These are phyloP conservation scores for Chrysochromulina tobinii DNA, from an alignment of 78 protist genomes.

Conservation along the genomic window DNA sequence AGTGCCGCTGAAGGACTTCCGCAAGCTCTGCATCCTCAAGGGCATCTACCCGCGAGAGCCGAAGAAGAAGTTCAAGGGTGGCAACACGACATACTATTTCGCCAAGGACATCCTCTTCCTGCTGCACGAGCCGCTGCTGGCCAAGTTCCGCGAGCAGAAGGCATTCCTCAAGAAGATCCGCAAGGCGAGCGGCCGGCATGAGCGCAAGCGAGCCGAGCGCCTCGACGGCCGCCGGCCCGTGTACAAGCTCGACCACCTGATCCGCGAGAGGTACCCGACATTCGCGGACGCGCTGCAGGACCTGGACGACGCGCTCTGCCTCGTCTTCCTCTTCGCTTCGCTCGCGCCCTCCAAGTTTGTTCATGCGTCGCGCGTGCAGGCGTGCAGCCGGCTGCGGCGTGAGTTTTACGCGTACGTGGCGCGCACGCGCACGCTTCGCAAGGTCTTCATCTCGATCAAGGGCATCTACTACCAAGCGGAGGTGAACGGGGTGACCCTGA, in stretches of 20 bases:
- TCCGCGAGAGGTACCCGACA: conserved; percentile 85
- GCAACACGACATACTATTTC: conserved; percentile 67
- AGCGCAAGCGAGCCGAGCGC: not conserved
- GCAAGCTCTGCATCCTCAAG: conserved; percentile 95
- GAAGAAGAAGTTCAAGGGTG: conserved; percentile 71
- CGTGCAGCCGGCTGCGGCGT: conserved; percentile 56
- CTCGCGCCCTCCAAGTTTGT: conserved; percentile 50
- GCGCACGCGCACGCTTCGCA: conserved; percentile 44
- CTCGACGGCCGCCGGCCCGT: conserved; percentile 46
- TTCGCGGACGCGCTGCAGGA: conserved; percentile 91
- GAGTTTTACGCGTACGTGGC: not conserved
- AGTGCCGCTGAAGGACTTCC: conserved; percentile 78
- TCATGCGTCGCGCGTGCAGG: not conserved
- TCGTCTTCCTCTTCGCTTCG: conserved; percentile 80
- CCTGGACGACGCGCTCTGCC: conserved; percentile 90
- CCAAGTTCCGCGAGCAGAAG: conserved; percentile 78
- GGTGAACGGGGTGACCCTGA: conserved; percentile 79
- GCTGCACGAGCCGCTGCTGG: conserved; percentile 89
- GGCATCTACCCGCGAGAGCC: conserved; percentile 98
- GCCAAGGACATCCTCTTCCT: conserved; percentile 87
- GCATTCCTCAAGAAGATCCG: conserved; percentile 32
- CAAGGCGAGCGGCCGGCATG: not conserved
- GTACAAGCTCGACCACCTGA: conserved; percentile 57
- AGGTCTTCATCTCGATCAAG: conserved; percentile 92
- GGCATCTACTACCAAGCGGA: conserved; percentile 82